Evolutionary conservation across 345 rosid genomes (phyloP).

Genomic region (Excoecaria cochinchinensis): DNA sequence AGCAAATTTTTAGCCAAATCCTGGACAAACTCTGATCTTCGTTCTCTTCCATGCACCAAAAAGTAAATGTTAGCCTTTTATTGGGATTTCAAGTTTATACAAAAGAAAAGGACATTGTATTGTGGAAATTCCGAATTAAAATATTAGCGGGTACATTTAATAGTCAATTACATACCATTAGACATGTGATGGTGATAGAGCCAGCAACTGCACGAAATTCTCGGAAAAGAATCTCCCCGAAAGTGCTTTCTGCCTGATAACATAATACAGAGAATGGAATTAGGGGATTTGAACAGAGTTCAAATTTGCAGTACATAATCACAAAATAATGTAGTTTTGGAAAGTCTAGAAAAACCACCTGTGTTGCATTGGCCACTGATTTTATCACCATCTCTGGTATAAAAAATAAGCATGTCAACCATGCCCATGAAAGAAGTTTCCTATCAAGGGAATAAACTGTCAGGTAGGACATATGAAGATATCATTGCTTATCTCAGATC

Average conservation of each 20-base stretch:
- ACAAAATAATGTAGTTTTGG: neutral
- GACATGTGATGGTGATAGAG: constrained; percentile 82
- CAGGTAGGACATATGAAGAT: constrained; percentile 17
- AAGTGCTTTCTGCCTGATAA: constrained; percentile 58
- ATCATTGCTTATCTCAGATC: neutral
- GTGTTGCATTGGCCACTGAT: constrained; percentile 58
- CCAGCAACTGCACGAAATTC: constrained; percentile 81
- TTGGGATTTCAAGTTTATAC: neutral
- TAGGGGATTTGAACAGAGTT: neutral
- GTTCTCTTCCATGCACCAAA: neutral
- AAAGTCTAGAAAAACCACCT: constrained; percentile 42
- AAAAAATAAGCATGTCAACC: constrained; percentile 94
- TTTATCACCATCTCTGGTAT: constrained; percentile 86
- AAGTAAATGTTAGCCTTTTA: neutral
- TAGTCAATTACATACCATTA: constrained; percentile 60
- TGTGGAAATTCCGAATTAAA: neutral
- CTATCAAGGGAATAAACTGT: constrained; percentile 45
- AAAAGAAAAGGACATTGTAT: neutral
- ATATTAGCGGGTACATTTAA: neutral
- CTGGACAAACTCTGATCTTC: neutral
- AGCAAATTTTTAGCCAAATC: no score
- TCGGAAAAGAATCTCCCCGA: constrained; percentile 52
- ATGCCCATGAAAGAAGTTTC: constrained; percentile 99
- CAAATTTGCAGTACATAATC: neutral
- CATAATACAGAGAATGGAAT: neutral